These are phyloP conservation scores for Mycosphaerella arachidis DNA, from an alignment of 2,329 filamentous ascomycete species.

Conservation along the genomic window DNA sequence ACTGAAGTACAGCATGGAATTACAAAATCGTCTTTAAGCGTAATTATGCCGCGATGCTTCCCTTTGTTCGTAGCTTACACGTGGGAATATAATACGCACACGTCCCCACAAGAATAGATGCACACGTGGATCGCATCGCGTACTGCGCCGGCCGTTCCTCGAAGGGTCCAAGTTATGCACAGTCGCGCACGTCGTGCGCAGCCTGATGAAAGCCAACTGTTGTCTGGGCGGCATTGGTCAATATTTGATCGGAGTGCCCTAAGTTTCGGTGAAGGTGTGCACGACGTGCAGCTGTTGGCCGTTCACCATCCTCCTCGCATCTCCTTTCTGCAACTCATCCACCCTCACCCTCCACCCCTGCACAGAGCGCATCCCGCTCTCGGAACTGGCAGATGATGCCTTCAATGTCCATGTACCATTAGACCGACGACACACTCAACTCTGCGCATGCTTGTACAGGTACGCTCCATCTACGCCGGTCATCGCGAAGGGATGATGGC, in stretches of 20 bases:
- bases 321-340: not conserved
- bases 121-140: not conserved
- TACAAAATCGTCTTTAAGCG: not conserved
- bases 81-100: not conserved
- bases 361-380: not conserved
- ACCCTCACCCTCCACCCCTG: not conserved
- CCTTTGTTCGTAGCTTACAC: not conserved
- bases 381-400: not conserved
- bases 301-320: not conserved
- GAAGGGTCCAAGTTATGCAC: not conserved
- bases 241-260: no score
- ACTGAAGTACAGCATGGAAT: not conserved
- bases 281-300: no score
- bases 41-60: not conserved
- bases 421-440: not conserved
- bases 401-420: not conserved
- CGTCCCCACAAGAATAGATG: not conserved
- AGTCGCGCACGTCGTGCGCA: no score
- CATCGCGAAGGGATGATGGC: not conserved
- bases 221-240: no score
- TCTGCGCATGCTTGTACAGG: constrained; percentile 10
- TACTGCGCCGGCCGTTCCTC: not conserved
- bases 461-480: not conserved
- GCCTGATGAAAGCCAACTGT: no score
- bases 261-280: no score